Evolutionary conservation across 768 basidiomycete genomes (phyloP).

Genomic region (Leccinum incarnatum): DNA sequence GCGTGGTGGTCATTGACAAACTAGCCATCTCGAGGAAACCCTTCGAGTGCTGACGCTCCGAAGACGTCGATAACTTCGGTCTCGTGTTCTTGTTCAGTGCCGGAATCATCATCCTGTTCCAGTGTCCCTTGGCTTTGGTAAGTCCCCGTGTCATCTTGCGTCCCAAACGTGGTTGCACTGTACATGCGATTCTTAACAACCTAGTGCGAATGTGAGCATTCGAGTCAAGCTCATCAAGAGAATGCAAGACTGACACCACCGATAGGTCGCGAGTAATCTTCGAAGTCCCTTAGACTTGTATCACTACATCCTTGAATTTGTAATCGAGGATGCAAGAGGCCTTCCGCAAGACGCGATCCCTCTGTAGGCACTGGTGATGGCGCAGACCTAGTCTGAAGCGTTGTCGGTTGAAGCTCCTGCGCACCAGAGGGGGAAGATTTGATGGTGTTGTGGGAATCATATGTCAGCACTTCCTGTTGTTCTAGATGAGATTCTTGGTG

Average conservation of each 20-base stretch:
- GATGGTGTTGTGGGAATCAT: neutral
- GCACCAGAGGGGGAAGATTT: neutral
- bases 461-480: neutral
- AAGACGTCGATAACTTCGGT: constrained; percentile 9
- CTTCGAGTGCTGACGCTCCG: neutral
- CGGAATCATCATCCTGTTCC: neutral
- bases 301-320: constrained; percentile 22
- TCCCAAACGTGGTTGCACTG: constrained; percentile 35
- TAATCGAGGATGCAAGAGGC: constrained; percentile 27
- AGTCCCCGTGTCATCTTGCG: constrained; percentile 22
- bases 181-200: constrained; percentile 30
- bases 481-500: neutral
- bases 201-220: constrained; percentile 12
- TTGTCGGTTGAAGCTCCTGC: neutral
- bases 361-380: constrained; percentile 30
- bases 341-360: constrained; percentile 17
- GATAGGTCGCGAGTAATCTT: constrained; percentile 34
- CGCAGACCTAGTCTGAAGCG: constrained; percentile 2
- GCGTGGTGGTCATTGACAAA: neutral
- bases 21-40: constrained; percentile 11
- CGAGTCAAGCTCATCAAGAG: neutral
- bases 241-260: constrained; percentile 24
- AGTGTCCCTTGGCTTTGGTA: constrained; percentile 5
- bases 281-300: constrained; percentile 31
- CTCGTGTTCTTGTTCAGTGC: constrained; percentile 5